phyloP scores from a whole-genome alignment of 371 early-diverging fungal genomes.

The Syncephalastrum monosporum region DNA sequence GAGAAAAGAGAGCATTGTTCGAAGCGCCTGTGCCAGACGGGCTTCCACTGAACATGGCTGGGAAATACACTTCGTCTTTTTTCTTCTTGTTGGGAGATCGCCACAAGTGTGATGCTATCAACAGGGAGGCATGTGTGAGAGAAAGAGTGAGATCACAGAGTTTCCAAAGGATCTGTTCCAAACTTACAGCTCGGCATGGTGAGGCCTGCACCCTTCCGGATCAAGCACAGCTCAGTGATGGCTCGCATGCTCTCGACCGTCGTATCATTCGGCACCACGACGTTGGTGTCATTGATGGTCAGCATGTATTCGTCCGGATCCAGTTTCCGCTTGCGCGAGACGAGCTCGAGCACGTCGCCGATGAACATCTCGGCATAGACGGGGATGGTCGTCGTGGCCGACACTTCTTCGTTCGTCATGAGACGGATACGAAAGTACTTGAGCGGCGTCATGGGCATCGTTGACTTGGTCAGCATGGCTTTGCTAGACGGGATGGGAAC shows the following conservation, averaged over 20 bases:
- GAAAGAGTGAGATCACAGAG: no score
- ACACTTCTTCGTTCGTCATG: slow-evolving; percentile 59
- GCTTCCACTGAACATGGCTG: slow-evolving; percentile 16
- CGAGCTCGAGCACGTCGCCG: slow-evolving; percentile 77
- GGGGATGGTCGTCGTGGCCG: slow-evolving; percentile 87
- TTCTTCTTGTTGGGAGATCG: slow-evolving; percentile 49
- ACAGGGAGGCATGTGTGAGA: no score
- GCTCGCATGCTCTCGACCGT: slow-evolving; percentile 67
- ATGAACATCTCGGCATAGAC: slow-evolving; percentile 74
- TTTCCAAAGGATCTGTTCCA: no score
- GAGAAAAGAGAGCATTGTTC: slow-evolving; percentile 39
- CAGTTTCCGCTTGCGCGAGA: slow-evolving; percentile 85
- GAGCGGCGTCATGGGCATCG: slow-evolving; percentile 51
- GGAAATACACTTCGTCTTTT: slow-evolving; percentile 49
- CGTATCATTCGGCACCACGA: slow-evolving; percentile 74
- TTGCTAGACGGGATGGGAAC: slow-evolving; percentile 50
- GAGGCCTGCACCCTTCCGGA: slow-evolving; percentile 62
- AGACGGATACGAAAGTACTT: slow-evolving; percentile 64
- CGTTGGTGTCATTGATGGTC: slow-evolving; percentile 74
- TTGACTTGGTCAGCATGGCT: slow-evolving; percentile 44
- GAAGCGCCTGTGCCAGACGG: slow-evolving; percentile 18
- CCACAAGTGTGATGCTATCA: slow-evolving; percentile 43
- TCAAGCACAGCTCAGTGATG: slow-evolving; percentile 71
- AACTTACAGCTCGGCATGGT: slow-evolving; percentile 55
- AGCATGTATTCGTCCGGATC: slow-evolving; percentile 80